phyloP scores from a whole-genome alignment of 192 early-diverging fungal genomes.

The Coemansia sp. region DNA sequence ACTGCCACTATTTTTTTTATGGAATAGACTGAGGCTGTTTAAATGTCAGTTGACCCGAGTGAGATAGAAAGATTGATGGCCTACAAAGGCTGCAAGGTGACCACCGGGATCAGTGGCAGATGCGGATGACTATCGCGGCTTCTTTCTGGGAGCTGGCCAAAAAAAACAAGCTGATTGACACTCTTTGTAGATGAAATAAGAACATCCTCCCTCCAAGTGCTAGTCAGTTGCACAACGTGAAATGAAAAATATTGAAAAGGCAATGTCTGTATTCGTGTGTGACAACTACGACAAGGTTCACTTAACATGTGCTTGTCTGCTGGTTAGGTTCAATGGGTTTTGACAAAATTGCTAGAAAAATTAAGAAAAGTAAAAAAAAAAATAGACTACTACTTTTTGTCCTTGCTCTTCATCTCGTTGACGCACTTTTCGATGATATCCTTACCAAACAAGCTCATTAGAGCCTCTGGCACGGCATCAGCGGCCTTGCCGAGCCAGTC shows the following conservation, averaged over 20 bases:
- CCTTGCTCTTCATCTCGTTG: conserved; percentile 17
- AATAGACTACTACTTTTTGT: conserved; percentile 10
- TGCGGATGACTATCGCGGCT: neutral
- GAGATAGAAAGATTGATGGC: neutral
- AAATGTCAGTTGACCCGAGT: no score
- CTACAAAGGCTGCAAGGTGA: neutral
- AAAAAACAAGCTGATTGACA: neutral
- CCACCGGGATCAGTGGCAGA: neutral
- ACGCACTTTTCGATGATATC: conserved; percentile 46
- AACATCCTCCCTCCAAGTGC: neutral
- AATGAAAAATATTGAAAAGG: neutral
- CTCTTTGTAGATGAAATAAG: neutral
- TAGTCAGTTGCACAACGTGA: neutral
- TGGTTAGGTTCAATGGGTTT: no score
- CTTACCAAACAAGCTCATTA: conserved; percentile 45
- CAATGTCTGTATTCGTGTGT: neutral
- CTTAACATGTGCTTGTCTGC: no score
- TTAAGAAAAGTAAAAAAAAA: neutral
- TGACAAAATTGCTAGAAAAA: no score
- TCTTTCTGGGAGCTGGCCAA: neutral
- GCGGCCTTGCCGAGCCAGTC: conserved; percentile 42
- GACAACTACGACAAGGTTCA: no score
- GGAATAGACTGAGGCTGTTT: no score
- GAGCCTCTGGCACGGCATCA: conserved; percentile 31
- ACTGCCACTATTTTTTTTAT: no score